A percentile compares a stretch with the other conserved stretches of the same genome.
phyloP scores from a whole-genome alignment of 805 yeast species.

The Pichia paraexigua region DNA sequence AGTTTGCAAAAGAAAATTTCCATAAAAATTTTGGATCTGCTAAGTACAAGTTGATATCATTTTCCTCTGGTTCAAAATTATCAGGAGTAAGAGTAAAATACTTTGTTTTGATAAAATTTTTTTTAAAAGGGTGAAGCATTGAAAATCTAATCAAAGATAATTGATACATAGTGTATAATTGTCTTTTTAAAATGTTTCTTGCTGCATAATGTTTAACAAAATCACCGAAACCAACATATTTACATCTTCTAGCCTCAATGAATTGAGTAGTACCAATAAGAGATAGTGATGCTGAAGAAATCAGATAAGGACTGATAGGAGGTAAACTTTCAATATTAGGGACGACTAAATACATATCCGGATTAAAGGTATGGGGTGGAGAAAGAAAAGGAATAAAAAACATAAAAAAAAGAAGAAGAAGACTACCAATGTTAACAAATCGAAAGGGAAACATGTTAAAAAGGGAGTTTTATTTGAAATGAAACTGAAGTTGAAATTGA shows the following conservation, averaged over 20 bases:
- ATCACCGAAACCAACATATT: not conserved
- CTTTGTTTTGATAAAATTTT: not conserved
- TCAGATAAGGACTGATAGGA: too few relatives aligned
- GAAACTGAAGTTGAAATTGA: too few relatives aligned
- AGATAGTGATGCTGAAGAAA: not conserved
- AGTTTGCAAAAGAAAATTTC: not conserved
- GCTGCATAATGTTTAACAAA: not conserved
- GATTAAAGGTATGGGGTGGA: too few relatives aligned
- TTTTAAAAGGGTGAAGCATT: not conserved
- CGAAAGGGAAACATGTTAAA: too few relatives aligned
- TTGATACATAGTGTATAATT: not conserved
- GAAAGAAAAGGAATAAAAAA: too few relatives aligned
- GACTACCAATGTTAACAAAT: too few relatives aligned
- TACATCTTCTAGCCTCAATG: not conserved
- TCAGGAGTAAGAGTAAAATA: not conserved
- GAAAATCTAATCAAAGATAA: not conserved
- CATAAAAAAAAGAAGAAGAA: too few relatives aligned
- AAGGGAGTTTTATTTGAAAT: too few relatives aligned
- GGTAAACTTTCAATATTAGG: too few relatives aligned
- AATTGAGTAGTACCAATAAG: not conserved
- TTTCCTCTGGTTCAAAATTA: not conserved
- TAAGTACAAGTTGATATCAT: not conserved
- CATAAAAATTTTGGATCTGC: not conserved
- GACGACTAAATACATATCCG: too few relatives aligned
- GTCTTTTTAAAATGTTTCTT: not conserved